Base-by-base conservation (phyloP, 768 basidiomycete genomes). In the Candolleomyces aberdarensis region DNA sequence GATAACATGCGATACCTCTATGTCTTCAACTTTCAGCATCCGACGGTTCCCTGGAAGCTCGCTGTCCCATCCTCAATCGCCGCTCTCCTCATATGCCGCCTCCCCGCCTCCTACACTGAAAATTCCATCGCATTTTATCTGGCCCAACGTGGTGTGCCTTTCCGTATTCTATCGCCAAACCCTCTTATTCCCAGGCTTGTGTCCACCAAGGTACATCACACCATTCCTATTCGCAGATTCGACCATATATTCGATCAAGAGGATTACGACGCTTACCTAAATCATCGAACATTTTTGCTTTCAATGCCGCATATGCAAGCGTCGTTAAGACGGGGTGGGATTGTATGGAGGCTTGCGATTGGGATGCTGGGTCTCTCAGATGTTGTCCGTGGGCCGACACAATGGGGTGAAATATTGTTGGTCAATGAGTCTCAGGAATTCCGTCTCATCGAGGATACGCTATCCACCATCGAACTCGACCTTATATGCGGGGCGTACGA, bases 251-350 rank as follows among this genome's bases (percentile, higher is more conserved):
- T 57, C 31, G 48, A 43, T 11, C 46, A 48, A 22, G 43, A n/a
- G 13, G 57, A 57, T 20, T 57, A 57, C 57, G 44, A 57, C 5
- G 47, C 17, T 13, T 57, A 57, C 44, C 17, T 57, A 26, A 19
- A 48, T 29, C 5, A 14, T 4, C 3, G 57, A 3, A 47, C 44
- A 6, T 11, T 47, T 5, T 6, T 57, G 2, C 57, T 57, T 3
- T 20, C 26, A 11, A 20, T 29, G 19, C 31, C 52, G 3, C 52
- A 53, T n/a, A 53, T 53, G 52, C 52, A 53, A n/a, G 52, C 52
- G 32, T 29, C 52, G 52, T 53, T 53, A n/a, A 53, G 32, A 29
- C 22, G 52, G 22, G 57, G 57, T 17, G 57, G 57, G 19, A 58
- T 58, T n/a, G 32, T 58, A 14, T 58, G 57, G 57, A 26, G 57